phyloP scores from a whole-genome alignment of 306 rosid species.

The Carpinus fangiana region DNA sequence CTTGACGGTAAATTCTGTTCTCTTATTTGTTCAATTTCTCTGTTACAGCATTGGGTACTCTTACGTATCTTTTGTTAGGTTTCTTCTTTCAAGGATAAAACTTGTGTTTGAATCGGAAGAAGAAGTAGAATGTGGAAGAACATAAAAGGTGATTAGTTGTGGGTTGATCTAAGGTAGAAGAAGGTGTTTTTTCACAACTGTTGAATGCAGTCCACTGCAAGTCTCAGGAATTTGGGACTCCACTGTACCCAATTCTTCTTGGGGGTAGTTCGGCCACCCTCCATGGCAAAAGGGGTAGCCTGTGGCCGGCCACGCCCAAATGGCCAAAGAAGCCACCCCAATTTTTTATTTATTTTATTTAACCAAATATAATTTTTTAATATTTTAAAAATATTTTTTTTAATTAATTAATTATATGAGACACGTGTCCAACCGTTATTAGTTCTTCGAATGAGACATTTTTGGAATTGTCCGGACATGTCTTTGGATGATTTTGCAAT shows the following conservation, averaged over 20 bases:
- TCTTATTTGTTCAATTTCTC: not conserved
- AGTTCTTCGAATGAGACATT: too few relatives aligned
- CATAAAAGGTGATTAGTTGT: slow-evolving; percentile 74
- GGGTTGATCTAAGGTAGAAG: slow-evolving; percentile 71
- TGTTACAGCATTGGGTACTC: not conserved
- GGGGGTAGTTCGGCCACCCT: too few relatives aligned
- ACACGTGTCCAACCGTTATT: too few relatives aligned
- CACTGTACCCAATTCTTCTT: slow-evolving; percentile 60
- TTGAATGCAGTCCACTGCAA: slow-evolving; percentile 69
- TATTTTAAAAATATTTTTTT: too few relatives aligned
- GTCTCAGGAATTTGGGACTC: slow-evolving; percentile 57
- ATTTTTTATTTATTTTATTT: too few relatives aligned
- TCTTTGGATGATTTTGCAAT: too few relatives aligned
- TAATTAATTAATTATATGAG: too few relatives aligned
- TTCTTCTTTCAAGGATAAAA: slow-evolving; percentile 60
- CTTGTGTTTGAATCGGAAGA: slow-evolving; percentile 47
- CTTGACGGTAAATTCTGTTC: slow-evolving; percentile 66
- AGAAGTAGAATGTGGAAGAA: slow-evolving; percentile 65
- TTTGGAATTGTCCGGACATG: too few relatives aligned
- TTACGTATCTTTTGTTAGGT: not conserved
- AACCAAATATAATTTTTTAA: too few relatives aligned
- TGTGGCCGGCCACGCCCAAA: too few relatives aligned
- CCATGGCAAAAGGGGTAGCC: too few relatives aligned
- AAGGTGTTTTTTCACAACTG: slow-evolving; percentile 85
- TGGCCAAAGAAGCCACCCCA: too few relatives aligned